Conservation (phyloP, 805 yeast genomes). For the Starmera pachycereana region DNA sequence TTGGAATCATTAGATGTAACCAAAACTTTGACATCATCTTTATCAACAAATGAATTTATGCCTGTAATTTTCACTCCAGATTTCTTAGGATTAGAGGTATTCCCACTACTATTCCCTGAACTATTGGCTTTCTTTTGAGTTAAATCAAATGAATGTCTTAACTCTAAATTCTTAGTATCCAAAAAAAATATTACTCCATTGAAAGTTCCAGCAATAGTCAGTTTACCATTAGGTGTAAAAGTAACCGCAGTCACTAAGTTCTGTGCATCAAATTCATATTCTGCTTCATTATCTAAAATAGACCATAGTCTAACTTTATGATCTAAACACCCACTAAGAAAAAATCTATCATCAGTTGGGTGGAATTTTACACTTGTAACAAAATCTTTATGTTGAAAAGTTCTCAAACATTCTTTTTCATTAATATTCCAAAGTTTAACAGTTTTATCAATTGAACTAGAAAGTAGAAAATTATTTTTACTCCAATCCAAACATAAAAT, state of each 20-base stretch:
- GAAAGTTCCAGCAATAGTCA: slow-evolving; percentile 66
- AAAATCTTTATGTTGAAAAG: slow-evolving; percentile 68
- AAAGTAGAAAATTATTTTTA: slow-evolving; percentile 65
- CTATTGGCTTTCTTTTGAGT: slow-evolving; percentile 24
- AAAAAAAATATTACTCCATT: slow-evolving; percentile 56
- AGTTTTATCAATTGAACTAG: slow-evolving; percentile 80
- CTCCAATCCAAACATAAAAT: slow-evolving; percentile 82
- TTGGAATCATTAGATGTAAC: slow-evolving; percentile 79
- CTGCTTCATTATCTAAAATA: slow-evolving; percentile 58
- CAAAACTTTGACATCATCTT: slow-evolving; percentile 32
- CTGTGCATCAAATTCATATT: slow-evolving; percentile 49
- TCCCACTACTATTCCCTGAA: no score
- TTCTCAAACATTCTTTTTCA: slow-evolving; percentile 47
- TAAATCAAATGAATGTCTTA: slow-evolving; percentile 33
- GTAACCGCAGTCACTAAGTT: slow-evolving; percentile 67
- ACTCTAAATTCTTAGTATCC: slow-evolving; percentile 52
- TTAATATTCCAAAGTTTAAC: slow-evolving; percentile 82
- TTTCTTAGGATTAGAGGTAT: slow-evolving; percentile 6
- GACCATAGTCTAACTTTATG: slow-evolving; percentile 75
- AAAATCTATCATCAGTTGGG: slow-evolving; percentile 80
- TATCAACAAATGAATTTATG: slow-evolving; percentile 37
- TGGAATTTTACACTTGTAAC: slow-evolving; percentile 76
- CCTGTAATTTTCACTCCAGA: slow-evolving; percentile 65
- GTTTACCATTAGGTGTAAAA: slow-evolving; percentile 54
- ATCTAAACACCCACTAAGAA: slow-evolving; percentile 74